Evolutionary conservation across 305 asterid genomes (phyloP), one percentile per base, ranked within the genome.

Genomic region (Rubia tinctorum): DNA sequence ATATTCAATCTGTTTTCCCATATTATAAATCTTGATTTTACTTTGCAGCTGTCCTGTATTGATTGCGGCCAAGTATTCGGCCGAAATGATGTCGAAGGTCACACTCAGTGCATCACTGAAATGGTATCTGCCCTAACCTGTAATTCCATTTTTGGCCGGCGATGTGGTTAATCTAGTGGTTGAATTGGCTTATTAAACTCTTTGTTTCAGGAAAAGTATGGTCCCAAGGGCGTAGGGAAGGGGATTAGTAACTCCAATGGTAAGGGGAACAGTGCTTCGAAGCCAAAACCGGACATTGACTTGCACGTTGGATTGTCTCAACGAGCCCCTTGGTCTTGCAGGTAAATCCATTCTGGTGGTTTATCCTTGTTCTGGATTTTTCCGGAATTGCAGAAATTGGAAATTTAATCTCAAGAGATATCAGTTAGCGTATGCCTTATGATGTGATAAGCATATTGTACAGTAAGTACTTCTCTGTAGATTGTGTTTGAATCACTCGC

Each of bases 101-200:
- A 95, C 79, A 95, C 98, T n/a, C 96, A 90, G 77, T 92, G 99
- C 93, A 84, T 95, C 65, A 83, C 96, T 11, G 98, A 95, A 87
- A 84, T 89, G 94, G 99, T 95, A 91, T 51, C 71, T 44, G 72
- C 44, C 27, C 47, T 59, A 27, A 6, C 2, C 64, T 18, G 18
- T 51, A 34, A 34, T 51, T 17, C 18, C 9, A 17, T 5, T 34
- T 34, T 34, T 34, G 39, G 39, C 39, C 39, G 39, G 2, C 30
- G 30, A 27, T 27, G 30, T 27, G 30, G 1, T 53, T 17, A 3
- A 7, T 39, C 25, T 20, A 22, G 13, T 42, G 49, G 56, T 60
- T 45, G 59, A 20, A 58, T 8, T 71, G 49, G 27, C 78, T 22
- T 59, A n/a, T 77, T 55, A 23, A 51, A 20, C 34, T 56, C 17